Base-by-base conservation (phyloP, 768 basidiomycete species). In the Termitomyces titanicus region DNA sequence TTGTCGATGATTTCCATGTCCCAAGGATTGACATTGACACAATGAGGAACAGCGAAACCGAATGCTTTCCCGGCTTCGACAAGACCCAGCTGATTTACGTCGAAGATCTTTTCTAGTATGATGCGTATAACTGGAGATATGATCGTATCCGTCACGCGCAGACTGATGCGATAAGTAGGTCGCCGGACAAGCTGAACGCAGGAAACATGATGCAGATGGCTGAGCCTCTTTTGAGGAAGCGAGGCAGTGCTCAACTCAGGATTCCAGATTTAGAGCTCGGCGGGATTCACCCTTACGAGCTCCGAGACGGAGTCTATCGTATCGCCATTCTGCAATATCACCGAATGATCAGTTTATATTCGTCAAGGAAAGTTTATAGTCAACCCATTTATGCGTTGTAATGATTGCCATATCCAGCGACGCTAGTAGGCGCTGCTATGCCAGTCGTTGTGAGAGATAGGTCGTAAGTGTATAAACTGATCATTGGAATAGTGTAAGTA, bases 61-160 rank as follows among this genome's bases (percentile, higher is more conserved):
- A 98, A 99, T 9, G 94, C 84, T 68, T 92, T 95, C 24, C 92
- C 96, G 34, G 98, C 94, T 72, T 95, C 96, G 31, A 86, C 85
- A 33, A 99, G 80, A 70, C 98, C 97, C 44, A 99, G 82, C 54
- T 86, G 81, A 69, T 98, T 94, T 57, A 98, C 89, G 72, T 98
- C 93, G 65, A 95, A 99, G 67, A 98, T 96, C 69, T 93, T 94
- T 70, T 99, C 29, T 94, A 95, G 76, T 98, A 98, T 12, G 94
- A 96, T 20, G 97, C 96, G 69, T 99, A 99, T 18, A 97, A 79
- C 66, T 98, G 96, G 39, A 99, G 86, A 75, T 98, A 99, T 24
- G 97, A 90, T 35, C 95, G 83, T 88, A 98, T 0, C 94, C 97
- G 59, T 96, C 92, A 54, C 81, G 83, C 5, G 97, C 97, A 12